Evolutionary conservation across 305 asterid species (phyloP), one percentile per base, ranked within the genome.

Genomic region (Solanum chacoense): DNA sequence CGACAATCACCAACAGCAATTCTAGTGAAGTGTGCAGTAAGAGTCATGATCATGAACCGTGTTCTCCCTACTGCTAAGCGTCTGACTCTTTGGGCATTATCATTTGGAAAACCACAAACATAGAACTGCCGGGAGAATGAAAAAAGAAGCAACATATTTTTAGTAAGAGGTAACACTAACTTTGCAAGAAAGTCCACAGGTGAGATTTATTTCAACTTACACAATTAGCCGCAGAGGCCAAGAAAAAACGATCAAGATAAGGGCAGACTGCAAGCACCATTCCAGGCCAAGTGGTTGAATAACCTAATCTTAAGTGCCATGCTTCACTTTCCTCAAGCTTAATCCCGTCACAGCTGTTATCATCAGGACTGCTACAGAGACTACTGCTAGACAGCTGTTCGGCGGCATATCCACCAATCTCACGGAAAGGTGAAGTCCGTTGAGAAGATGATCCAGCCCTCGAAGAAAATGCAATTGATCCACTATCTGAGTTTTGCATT

Each of bases 1-100:
- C 99, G 98, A 90, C 99, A 95, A 91, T 96, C 98, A 86, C 99
- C 99, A 77, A 97, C 99, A 91, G 98, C 98, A 92, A 97, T 97
- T 94, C 97, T 97, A 80, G 96, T 95, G 91, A 94, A 94, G 90
- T 96, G 94, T 81, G 98, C 90, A 74, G 97, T 93, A 93, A 97
- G 92, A 77, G 99, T 92, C 96, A 91, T 94, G 90, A 97, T 93
- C 91, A 95, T 93, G 91, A 92, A 95, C 40, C 98, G 98, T 18
- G 99, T 95, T 92, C 96, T 94, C 91, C 92, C 97, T 29, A 91
- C 92, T 88, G 98, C 97, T 88, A 93, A 90, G 87, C 94, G 92
- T 91, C 93, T 93, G 91, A 96, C 98, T 91, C 94, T 95, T 75
- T 90, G 95, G 86, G 95, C 72, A 92, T 89, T 94, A 90, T 95